A percentile compares a stretch with the other conserved stretches of the same genome.
These are phyloP conservation scores for Eremothecium coryli DNA, from an alignment of 1,139 yeast genomes.

Conservation along the genomic window DNA sequence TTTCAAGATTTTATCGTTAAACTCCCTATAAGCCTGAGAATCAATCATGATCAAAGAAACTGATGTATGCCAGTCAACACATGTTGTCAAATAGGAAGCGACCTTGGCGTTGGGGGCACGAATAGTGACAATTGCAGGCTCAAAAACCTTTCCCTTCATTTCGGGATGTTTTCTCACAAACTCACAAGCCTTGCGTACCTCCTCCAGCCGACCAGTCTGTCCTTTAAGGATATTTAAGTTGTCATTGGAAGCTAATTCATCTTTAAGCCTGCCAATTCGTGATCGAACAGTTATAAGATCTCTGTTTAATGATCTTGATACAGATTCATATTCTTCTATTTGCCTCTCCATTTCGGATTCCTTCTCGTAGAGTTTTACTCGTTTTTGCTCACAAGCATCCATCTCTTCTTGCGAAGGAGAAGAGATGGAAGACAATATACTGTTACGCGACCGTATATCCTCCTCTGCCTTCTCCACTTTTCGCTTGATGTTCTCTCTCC, in stretches of 20 bases:
- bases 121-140: slow-evolving; percentile 70
- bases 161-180: slow-evolving; percentile 33
- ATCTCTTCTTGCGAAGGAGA: slow-evolving; percentile 17
- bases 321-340: slow-evolving; percentile 15
- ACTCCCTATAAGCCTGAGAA: slow-evolving; percentile 37
- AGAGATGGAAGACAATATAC: slow-evolving; percentile 17
- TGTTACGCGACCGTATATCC: slow-evolving; percentile 21
- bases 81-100: slow-evolving; percentile 50
- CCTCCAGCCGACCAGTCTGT: slow-evolving; percentile 27
- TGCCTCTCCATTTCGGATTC: slow-evolving; percentile 15
- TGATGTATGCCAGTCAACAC: slow-evolving; percentile 46
- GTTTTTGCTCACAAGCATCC: slow-evolving; percentile 1
- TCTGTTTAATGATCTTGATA: slow-evolving; percentile 12
- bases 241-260: slow-evolving; percentile 2
- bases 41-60: slow-evolving; percentile 44
- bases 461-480: slow-evolving; percentile 22
- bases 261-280: slow-evolving; percentile 33
- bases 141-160: slow-evolving; percentile 42
- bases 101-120: slow-evolving; percentile 41
- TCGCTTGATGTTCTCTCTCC: slow-evolving; percentile 18
- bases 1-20: slow-evolving; percentile 37
- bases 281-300: neutral
- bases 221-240: slow-evolving; percentile 35
- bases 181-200: slow-evolving; percentile 34
- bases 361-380: slow-evolving; percentile 6